A percentile compares a stretch with the other conserved stretches of the same genome.
phyloP scores from a whole-genome alignment of 1,284 basidiomycete species.

The Austroboletus niveus region DNA sequence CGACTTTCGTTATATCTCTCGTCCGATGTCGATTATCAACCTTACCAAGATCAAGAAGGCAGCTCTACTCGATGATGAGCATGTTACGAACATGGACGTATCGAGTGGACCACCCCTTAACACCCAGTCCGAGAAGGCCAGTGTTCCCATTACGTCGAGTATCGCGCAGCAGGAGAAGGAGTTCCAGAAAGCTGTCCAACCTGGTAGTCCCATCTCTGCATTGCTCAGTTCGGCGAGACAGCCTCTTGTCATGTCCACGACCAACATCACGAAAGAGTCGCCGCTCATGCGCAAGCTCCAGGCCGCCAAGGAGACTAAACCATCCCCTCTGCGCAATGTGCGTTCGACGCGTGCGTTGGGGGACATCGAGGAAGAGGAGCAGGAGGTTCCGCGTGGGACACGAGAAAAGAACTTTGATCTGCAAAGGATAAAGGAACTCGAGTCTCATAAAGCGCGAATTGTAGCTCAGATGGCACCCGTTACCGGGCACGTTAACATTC shows the following conservation, averaged over 20 bases:
- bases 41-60: conserved; percentile 62
- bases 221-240: conserved; percentile 87
- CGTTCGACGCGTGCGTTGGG: conserved; percentile 41
- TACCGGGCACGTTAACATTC: conserved; percentile 34
- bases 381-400: conserved; percentile 32
- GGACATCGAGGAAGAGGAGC: conserved; percentile 51
- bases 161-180: conserved; percentile 91
- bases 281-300: conserved; percentile 56
- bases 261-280: conserved; percentile 46
- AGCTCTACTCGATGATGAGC: conserved; percentile 62
- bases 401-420: conserved; percentile 49
- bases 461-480: conserved; percentile 86
- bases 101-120: conserved; percentile 29
- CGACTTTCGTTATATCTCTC: conserved; percentile 69
- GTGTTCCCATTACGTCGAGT: conserved; percentile 49
- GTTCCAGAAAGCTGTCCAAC: conserved; percentile 93
- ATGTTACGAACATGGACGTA: conserved; percentile 41
- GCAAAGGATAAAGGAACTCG: conserved; percentile 67
- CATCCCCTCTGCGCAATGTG: conserved; percentile 38
- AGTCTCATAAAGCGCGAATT: conserved; percentile 84
- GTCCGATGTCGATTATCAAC: conserved; percentile 65
- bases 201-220: conserved; percentile 91
- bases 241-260: conserved; percentile 74
- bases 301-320: conserved; percentile 39
- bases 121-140: conserved; percentile 28